A percentile compares a stretch with the other conserved stretches of the same genome.
Conservation (phyloP, 495 filamentous ascomycete species). For the Penicillium cataractarum region DNA sequence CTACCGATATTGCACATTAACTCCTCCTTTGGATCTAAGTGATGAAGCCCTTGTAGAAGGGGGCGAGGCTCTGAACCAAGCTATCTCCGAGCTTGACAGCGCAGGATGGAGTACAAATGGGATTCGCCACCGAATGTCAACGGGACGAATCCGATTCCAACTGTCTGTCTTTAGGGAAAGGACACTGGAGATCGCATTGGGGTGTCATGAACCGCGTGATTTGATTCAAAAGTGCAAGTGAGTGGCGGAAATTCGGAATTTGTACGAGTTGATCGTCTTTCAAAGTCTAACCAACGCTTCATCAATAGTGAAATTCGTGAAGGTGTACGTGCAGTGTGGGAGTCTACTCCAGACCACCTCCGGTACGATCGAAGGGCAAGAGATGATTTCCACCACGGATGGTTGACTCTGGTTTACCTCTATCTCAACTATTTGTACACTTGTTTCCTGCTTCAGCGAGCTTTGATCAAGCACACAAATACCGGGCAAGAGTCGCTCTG, state of each 20-base stretch:
- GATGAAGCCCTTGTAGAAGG: constrained; percentile 55
- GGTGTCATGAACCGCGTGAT: constrained; percentile 41
- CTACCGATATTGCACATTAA: constrained; percentile 56
- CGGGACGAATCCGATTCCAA: constrained; percentile 52
- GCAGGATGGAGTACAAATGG: constrained; percentile 58
- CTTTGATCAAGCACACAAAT: constrained; percentile 55
- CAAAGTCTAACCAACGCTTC: no score
- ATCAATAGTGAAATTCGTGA: constrained; percentile 37
- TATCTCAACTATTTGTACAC: constrained; percentile 60
- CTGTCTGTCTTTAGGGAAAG: constrained; percentile 57
- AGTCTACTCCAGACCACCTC: constrained; percentile 36
- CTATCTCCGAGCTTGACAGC: constrained; percentile 49
- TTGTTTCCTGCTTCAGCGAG: constrained; percentile 61
- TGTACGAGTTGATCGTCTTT: neutral
- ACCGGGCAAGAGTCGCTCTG: constrained; percentile 54
- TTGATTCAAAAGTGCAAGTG: constrained; percentile 52
- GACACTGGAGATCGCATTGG: constrained; percentile 61
- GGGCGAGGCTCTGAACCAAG: constrained; percentile 44
- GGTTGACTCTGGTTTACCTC: constrained; percentile 37
- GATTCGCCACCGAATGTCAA: constrained; percentile 40
- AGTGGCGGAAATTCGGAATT: neutral
- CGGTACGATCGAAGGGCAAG: constrained; percentile 40
- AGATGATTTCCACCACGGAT: constrained; percentile 32
- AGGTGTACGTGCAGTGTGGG: constrained; percentile 37
- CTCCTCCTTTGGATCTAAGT: constrained; percentile 59